Evolutionary conservation across 441 rosid genomes (phyloP).

Genomic region (Cnidoscolus chayamansa): DNA sequence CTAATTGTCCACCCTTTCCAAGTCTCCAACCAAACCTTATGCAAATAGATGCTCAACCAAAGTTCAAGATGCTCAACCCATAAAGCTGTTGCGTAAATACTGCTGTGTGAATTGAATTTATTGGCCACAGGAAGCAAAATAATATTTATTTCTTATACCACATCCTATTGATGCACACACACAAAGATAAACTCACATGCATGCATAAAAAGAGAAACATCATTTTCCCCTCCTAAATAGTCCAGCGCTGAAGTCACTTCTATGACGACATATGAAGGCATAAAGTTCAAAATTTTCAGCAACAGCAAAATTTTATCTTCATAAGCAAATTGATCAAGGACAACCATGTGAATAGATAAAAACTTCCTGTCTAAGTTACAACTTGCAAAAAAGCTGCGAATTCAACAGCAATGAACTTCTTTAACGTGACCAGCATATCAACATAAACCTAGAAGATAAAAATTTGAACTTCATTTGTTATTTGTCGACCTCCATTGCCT

Average conservation of each 20-base stretch:
- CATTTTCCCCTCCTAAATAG: not conserved
- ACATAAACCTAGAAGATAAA: not conserved
- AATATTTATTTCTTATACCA: not conserved
- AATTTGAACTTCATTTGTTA: conserved; percentile 21
- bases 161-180: too few relatives aligned
- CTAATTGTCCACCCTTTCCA: too few relatives aligned
- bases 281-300: conserved; percentile 9
- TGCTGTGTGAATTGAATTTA: too few relatives aligned
- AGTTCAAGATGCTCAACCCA: too few relatives aligned
- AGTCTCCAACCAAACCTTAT: too few relatives aligned
- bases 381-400: conserved; percentile 6
- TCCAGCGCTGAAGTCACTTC: not conserved
- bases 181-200: too few relatives aligned
- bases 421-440: not conserved
- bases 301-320: not conserved
- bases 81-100: too few relatives aligned
- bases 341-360: not conserved
- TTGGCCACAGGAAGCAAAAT: not conserved
- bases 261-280: not conserved
- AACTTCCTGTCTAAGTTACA: conserved; percentile 1
- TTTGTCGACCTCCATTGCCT: conserved; percentile 85
- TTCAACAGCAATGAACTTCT: conserved; percentile 18
- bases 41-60: too few relatives aligned
- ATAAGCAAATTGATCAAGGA: not conserved
- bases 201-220: too few relatives aligned